Conservation (phyloP, 2,329 filamentous ascomycete genomes). For the Ceratocystis variospora region DNA sequence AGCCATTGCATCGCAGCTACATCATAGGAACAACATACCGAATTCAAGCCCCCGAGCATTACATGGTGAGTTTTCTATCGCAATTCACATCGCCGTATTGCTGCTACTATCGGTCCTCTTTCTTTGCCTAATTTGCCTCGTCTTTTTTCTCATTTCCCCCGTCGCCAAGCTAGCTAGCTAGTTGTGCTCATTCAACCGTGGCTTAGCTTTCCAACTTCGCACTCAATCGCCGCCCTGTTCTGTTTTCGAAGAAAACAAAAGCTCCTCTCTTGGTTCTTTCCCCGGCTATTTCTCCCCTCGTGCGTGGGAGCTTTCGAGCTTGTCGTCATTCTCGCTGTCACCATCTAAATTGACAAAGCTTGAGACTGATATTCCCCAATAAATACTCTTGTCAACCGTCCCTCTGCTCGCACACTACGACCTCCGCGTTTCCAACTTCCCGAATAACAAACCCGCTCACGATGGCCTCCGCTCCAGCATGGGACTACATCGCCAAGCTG, state of each 20-base stretch:
- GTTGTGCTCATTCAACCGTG: not conserved
- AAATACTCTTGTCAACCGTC: not conserved
- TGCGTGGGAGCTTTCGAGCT: not conserved
- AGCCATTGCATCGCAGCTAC: slow-evolving; percentile 9
- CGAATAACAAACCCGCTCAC: not conserved
- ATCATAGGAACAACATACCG: not conserved
- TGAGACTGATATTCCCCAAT: not conserved
- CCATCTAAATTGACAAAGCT: not conserved
- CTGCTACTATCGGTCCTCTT: not conserved
- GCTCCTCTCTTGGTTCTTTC: not conserved
- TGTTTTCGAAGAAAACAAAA: not conserved
- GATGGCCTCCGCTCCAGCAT: slow-evolving; percentile 46
- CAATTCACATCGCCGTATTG: not conserved
- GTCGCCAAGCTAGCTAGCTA: not conserved
- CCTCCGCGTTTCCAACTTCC: not conserved
- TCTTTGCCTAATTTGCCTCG: not conserved
- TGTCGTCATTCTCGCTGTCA: not conserved
- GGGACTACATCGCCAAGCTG: slow-evolving; percentile 98
- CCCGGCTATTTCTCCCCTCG: not conserved
- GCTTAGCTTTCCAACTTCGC: not conserved
- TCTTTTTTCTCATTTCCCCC: not conserved
- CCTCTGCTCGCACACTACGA: not conserved
- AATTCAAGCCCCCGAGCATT: not conserved
- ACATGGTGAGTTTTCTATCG: too few relatives aligned
- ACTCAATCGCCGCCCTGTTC: not conserved